Base-by-base conservation (phyloP, 768 basidiomycete genomes). In the Pholiota microspora region DNA sequence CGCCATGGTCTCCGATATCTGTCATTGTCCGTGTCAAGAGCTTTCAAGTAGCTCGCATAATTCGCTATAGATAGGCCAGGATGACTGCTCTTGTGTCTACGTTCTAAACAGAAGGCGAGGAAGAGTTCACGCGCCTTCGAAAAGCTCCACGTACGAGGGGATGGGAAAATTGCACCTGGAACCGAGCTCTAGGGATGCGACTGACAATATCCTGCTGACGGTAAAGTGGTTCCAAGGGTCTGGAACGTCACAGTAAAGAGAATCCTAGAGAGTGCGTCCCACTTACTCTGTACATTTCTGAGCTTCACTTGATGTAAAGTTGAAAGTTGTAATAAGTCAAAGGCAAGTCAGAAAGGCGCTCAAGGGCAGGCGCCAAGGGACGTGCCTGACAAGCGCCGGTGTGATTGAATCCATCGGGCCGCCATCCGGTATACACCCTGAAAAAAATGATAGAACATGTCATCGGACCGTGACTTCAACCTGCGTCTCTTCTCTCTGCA, bases 1-100 rank as follows among this genome's bases (percentile, higher is more conserved):
- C 40, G 40, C 40, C 40, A 23, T 42, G 40, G 40, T 42, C 40
- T 42, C 40, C 40, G 40, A 42, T 42, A n/a, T n/a, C n/a, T n/a
- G 40, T 23, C 21, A 42, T 42, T 42, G 10, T 42, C 16, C 40
- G 16, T 42, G 40, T 42, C 40, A 42, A 23, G n/a, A 10, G 16
- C 10, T 42, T 18, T 42, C 23, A 16, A 21, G 1, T 21, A 23
- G 16, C 23, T 42, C 21, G 21, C 18, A 18, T 18, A 1, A 21
- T 2, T 16, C 40, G 21, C 40, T 42, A 42, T 42, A 42, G 40
- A 23, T 42, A 21, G 13, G 21, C 16, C 7, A 18, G 4, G 7
- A 4, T 42, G 6, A 21, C 6, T 4, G 1, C 23, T 16, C 2
- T 1, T 9, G 29, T 31, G 7, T 18, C 18, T 23, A 21, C 9